Percentiles rank a stretch among this genome's conserved stretches.
These are phyloP conservation scores for Tricholoma hemisulphureum DNA, from an alignment of 768 basidiomycete species.

Conservation along the genomic window DNA sequence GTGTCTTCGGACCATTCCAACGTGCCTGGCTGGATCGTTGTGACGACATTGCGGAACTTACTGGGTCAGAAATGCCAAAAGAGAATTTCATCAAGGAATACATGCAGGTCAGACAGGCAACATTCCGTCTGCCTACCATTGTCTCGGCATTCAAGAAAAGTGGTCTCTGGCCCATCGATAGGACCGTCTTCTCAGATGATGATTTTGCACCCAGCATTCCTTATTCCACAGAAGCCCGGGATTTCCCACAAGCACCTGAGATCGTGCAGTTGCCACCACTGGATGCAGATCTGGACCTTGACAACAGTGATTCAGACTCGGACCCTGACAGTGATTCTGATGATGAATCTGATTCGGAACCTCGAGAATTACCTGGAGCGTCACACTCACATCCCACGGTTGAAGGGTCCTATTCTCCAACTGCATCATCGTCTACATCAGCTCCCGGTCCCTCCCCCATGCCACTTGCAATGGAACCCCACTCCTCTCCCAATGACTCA, in stretches of 20 bases:
- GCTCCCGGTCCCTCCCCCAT: neutral
- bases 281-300: neutral
- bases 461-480: neutral
- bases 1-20: conserved; percentile 37
- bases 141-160: too few relatives aligned
- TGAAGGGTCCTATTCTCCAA: neutral
- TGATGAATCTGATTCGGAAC: neutral
- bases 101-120: too few relatives aligned
- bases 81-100: too few relatives aligned
- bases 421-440: neutral
- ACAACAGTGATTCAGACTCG: too few relatives aligned
- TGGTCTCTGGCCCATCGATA: too few relatives aligned
- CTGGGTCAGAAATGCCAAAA: too few relatives aligned
- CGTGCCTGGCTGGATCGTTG: conserved; percentile 31
- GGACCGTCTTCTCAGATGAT: too few relatives aligned
- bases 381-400: neutral
- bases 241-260: conserved; percentile 1
- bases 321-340: too few relatives aligned
- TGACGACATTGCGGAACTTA: too few relatives aligned
- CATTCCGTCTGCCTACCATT: too few relatives aligned
- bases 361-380: neutral
- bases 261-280: neutral
- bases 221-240: neutral
- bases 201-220: conserved; percentile 3
- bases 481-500: too few relatives aligned